A percentile compares a stretch with the other conserved stretches of the same genome.
Evolutionary conservation across 768 basidiomycete genomes (phyloP).

Genomic region (Solioccasus polychromus): DNA sequence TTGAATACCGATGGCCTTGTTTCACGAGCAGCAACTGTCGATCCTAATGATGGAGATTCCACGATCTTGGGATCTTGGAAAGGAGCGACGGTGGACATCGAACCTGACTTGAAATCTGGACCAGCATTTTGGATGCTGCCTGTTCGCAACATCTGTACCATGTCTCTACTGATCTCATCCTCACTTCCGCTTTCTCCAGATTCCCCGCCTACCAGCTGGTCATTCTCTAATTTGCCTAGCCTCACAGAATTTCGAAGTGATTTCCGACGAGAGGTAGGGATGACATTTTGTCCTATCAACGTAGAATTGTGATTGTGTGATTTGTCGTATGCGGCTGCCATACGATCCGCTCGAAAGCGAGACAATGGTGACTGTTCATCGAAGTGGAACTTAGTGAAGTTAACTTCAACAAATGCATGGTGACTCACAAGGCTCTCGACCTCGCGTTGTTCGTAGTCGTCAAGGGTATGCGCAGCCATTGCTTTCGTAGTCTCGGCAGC

Average conservation of each 20-base stretch:
- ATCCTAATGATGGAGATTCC: background rate
- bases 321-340: conserved; percentile 48
- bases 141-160: conserved; percentile 48
- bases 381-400: conserved; percentile 25
- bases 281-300: conserved; percentile 41
- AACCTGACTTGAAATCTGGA: conserved; percentile 34
- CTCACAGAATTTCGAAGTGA: conserved; percentile 52
- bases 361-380: conserved; percentile 54
- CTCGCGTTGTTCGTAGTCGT: conserved; percentile 43
- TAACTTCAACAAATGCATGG: conserved; percentile 2
- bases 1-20: conserved; percentile 49
- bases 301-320: conserved; percentile 34
- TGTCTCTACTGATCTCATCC: conserved; percentile 45
- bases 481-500: conserved; percentile 51
- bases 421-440: conserved; percentile 33
- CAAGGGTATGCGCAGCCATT: conserved; percentile 46
- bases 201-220: conserved; percentile 49
- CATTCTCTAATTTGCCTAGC: conserved; percentile 54
- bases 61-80: background rate
- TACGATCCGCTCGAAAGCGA: conserved; percentile 59
- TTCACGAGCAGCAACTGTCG: conserved; percentile 12
- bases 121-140: conserved; percentile 55
- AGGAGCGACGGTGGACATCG: background rate
- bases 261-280: conserved; percentile 43
- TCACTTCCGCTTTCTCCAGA: conserved; percentile 55